Conservation (phyloP, 805 yeast genomes). For the Teunomyces atbi region DNA sequence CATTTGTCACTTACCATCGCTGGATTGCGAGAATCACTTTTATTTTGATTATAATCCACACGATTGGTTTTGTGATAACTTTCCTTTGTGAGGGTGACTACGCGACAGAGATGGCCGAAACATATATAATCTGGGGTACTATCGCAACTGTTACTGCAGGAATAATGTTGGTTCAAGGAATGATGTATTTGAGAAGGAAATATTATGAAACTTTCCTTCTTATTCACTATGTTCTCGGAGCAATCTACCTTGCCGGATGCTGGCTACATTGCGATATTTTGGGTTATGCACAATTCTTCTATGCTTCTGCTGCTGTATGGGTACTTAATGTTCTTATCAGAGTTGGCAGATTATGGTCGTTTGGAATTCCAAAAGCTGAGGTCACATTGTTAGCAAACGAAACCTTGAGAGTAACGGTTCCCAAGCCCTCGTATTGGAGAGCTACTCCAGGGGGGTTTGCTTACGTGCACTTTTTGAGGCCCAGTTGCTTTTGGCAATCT, state of each 20-base stretch:
- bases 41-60: conserved; percentile 16
- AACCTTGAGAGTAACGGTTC: conserved; percentile 32
- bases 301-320: conserved; percentile 37
- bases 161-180: conserved; percentile 41
- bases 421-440: conserved; percentile 36
- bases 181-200: conserved; percentile 42
- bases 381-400: conserved; percentile 32
- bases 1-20: conserved; percentile 18
- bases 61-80: conserved; percentile 13
- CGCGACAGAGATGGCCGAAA: conserved; percentile 12
- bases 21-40: conserved; percentile 17
- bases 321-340: conserved; percentile 32
- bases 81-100: conserved; percentile 11
- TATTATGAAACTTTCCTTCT: conserved; percentile 53
- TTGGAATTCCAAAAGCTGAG: conserved; percentile 38
- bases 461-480: conserved; percentile 49
- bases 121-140: conserved; percentile 27
- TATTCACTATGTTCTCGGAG: conserved; percentile 55
- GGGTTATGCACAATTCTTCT: conserved; percentile 28
- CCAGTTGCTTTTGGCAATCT: conserved; percentile 57
- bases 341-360: conserved; percentile 24
- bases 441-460: conserved; percentile 56
- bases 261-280: conserved; percentile 42
- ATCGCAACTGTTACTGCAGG: conserved; percentile 34
- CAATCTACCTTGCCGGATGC: conserved; percentile 44